These are phyloP conservation scores for Annulohypoxylon truncatum DNA, from an alignment of 2,329 filamentous ascomycete species.

Conservation along the genomic window DNA sequence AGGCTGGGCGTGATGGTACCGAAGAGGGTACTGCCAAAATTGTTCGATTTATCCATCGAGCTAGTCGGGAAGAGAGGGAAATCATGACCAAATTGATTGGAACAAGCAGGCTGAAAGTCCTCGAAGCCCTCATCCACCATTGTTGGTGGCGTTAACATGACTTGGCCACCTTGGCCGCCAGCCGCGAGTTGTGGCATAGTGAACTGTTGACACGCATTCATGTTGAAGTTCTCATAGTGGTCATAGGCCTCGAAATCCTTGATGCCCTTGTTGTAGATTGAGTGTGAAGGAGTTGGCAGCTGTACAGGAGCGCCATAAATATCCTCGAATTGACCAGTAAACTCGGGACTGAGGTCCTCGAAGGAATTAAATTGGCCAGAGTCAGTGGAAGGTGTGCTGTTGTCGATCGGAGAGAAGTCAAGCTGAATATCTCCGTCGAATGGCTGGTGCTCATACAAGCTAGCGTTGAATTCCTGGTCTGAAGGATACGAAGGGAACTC, in stretches of 20 bases:
- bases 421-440: constrained; percentile 56
- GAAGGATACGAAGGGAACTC: constrained; percentile 64
- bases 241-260: constrained; percentile 54
- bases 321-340: constrained; percentile 70
- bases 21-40: constrained; percentile 60
- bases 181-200: constrained; percentile 72
- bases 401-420: constrained; percentile 60
- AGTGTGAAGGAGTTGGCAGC: constrained; percentile 62
- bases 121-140: constrained; percentile 74
- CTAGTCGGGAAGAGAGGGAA: constrained; percentile 71
- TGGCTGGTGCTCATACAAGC: constrained; percentile 54
- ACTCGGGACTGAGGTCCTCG: constrained; percentile 69
- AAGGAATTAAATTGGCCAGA: constrained; percentile 67
- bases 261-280: constrained; percentile 58
- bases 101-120: constrained; percentile 58
- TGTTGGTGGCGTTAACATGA: constrained; percentile 75
- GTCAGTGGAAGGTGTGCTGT: constrained; percentile 62
- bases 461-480: constrained; percentile 59
- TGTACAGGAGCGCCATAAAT: constrained; percentile 70
- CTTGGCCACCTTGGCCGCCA: constrained; percentile 73
- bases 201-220: constrained; percentile 56
- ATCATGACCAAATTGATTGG: constrained; percentile 63
- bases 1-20: constrained; percentile 61
- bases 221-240: constrained; percentile 55
- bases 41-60: constrained; percentile 54